A percentile compares a stretch with the other conserved stretches of the same genome.
Evolutionary conservation across 169 alveolate species (phyloP).

Genomic region (Amoebophrya sp.): DNA sequence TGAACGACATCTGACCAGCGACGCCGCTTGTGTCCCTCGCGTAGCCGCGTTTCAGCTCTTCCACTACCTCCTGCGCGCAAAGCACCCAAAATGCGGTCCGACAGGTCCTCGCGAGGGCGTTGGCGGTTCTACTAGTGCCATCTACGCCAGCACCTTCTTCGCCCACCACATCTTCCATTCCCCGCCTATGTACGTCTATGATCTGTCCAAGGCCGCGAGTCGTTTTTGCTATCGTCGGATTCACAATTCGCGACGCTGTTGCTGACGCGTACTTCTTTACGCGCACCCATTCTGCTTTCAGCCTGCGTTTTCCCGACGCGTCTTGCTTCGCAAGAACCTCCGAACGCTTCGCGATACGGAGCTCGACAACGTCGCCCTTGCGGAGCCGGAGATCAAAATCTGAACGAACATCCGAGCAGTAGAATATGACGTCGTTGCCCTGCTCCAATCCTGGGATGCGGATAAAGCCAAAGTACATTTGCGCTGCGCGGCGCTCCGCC

Average conservation of each 20-base stretch:
- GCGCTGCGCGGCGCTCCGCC: not conserved
- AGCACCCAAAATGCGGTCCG: not conserved
- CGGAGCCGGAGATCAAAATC: not conserved
- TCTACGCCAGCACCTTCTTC: not conserved
- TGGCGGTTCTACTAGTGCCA: not conserved
- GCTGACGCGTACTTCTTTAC: not conserved
- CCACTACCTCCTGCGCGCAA: not conserved
- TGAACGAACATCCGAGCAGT: not conserved
- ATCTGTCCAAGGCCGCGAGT: not conserved
- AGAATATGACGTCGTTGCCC: not conserved
- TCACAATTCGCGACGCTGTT: not conserved
- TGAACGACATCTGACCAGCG: not conserved
- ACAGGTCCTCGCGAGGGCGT: not conserved
- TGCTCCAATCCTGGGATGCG: not conserved
- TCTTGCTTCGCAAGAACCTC: not conserved
- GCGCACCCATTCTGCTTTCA: not conserved
- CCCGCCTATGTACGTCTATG: not conserved
- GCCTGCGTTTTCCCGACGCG: not conserved
- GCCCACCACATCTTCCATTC: not conserved
- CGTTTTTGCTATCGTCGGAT: not conserved
- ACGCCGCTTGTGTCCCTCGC: not conserved
- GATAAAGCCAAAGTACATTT: not conserved
- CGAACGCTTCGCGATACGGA: not conserved
- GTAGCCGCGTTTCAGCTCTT: not conserved
- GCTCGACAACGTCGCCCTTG: not conserved